A percentile compares a stretch with the other conserved stretches of the same genome.
Evolutionary conservation across 179 eudicot species (phyloP).

Genomic region (Spergularia azorica): DNA sequence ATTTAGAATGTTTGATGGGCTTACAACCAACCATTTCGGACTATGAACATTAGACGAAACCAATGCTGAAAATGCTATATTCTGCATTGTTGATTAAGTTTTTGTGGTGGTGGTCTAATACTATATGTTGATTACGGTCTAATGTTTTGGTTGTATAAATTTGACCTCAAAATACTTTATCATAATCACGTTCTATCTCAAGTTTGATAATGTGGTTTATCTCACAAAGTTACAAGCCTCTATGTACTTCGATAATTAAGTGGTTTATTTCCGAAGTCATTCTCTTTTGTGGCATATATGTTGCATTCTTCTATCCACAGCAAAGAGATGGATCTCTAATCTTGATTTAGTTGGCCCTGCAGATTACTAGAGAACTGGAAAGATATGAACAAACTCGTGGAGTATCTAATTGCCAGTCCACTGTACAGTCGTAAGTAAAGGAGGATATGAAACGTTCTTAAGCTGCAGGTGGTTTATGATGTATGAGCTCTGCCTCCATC

Average conservation of each 20-base stretch:
- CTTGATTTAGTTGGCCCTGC: conserved; percentile 13
- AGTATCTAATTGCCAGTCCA: neutral
- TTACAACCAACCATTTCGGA: conserved; percentile 8
- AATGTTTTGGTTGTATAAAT: no score
- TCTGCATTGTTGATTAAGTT: neutral
- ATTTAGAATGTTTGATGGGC: neutral
- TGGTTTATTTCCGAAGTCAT: neutral
- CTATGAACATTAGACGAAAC: conserved; percentile 7
- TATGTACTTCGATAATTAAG: neutral
- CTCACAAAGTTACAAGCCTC: neutral
- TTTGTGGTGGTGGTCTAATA: neutral
- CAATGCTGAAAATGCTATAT: neutral
- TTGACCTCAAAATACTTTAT: no score
- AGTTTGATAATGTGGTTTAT: no score
- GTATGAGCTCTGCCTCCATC: conserved; percentile 4
- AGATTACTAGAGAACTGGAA: conserved; percentile 22
- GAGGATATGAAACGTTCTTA: neutral
- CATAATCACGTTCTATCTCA: no score
- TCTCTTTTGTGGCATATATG: neutral
- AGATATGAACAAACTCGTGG: neutral
- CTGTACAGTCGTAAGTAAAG: neutral
- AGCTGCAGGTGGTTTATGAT: neutral
- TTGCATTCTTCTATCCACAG: neutral
- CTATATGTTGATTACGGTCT: neutral
- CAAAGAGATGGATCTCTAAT: neutral